Evolutionary conservation across 2,329 filamentous ascomycete species (phyloP).

Genomic region (Clathrospora elynae): DNA sequence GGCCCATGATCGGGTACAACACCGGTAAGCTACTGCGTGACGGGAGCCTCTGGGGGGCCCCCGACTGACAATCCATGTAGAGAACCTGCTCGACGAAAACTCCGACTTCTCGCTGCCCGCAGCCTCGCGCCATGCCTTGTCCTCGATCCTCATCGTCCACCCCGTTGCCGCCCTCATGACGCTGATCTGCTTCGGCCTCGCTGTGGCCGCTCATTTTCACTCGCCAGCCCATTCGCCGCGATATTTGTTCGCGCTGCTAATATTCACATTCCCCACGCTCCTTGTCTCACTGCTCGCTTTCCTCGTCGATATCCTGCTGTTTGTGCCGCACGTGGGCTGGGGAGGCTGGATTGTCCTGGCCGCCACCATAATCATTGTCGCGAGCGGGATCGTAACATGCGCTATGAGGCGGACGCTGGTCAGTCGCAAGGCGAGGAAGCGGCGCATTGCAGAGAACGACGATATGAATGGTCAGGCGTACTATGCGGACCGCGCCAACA

Average conservation of each 20-base stretch:
- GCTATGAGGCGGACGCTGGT: constrained; percentile 93
- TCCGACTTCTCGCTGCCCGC: constrained; percentile 68
- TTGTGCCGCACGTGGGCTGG: constrained; percentile 92
- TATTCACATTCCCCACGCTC: constrained; percentile 84
- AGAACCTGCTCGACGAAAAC: constrained; percentile 54
- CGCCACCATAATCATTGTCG: constrained; percentile 81
- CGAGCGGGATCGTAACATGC: constrained; percentile 84
- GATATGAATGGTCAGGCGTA: constrained; percentile 97
- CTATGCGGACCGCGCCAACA: constrained; percentile 61
- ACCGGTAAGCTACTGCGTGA: constrained; percentile 64
- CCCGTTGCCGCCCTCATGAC: constrained; percentile 87
- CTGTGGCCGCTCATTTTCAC: constrained; percentile 82
- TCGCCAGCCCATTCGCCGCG: constrained; percentile 85
- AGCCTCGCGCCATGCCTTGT: constrained; percentile 70
- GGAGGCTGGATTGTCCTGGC: constrained; percentile 92
- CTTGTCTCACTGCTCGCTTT: constrained; percentile 85
- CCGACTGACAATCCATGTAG: constrained; percentile 40
- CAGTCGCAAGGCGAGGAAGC: constrained; percentile 89
- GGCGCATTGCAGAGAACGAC: constrained; percentile 87
- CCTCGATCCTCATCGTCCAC: constrained; percentile 87
- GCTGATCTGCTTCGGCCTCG: constrained; percentile 80
- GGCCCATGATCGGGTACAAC: constrained; percentile 82
- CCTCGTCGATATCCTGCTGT: constrained; percentile 89
- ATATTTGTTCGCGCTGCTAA: constrained; percentile 83
- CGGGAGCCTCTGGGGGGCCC: background rate